Conservation (phyloP, 345 rosid species). For the Eucalyptus albens region DNA sequence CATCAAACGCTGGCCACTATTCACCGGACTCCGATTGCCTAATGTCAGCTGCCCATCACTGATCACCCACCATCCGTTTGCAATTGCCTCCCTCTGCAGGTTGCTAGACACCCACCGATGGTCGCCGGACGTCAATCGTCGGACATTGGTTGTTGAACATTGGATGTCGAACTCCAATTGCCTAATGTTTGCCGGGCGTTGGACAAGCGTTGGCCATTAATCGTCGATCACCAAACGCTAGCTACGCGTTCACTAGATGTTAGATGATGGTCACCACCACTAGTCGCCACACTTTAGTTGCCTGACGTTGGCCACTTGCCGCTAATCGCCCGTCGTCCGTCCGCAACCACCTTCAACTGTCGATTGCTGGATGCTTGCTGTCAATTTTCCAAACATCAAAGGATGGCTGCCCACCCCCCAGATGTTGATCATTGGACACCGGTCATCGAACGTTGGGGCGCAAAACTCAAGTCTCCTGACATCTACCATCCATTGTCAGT, state of each 20-base stretch:
- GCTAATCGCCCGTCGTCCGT: accelerated
- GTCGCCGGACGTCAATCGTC: accelerated
- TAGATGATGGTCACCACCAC: too few species aligned
- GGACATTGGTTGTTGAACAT: too few species aligned
- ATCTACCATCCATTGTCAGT: accelerated
- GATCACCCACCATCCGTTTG: too few species aligned
- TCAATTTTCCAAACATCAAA: accelerated
- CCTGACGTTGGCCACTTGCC: too few species aligned
- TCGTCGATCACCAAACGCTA: accelerated
- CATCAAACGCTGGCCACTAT: accelerated
- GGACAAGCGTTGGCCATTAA: accelerated
- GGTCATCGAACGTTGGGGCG: accelerated
- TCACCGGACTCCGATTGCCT: too few species aligned
- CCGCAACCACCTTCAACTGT: accelerated
- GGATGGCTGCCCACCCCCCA: too few species aligned
- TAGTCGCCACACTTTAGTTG: accelerated
- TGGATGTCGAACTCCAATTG: too few species aligned
- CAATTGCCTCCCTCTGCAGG: accelerated
- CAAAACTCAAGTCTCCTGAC: too few species aligned
- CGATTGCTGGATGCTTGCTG: accelerated
- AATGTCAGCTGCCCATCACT: accelerated
- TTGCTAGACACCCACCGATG: too few species aligned
- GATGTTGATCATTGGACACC: too few species aligned
- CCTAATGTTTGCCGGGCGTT: accelerated
- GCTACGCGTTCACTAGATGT: too few species aligned